Conservation (phyloP, 1,284 basidiomycete species). For the Trichosporon faecale region DNA sequence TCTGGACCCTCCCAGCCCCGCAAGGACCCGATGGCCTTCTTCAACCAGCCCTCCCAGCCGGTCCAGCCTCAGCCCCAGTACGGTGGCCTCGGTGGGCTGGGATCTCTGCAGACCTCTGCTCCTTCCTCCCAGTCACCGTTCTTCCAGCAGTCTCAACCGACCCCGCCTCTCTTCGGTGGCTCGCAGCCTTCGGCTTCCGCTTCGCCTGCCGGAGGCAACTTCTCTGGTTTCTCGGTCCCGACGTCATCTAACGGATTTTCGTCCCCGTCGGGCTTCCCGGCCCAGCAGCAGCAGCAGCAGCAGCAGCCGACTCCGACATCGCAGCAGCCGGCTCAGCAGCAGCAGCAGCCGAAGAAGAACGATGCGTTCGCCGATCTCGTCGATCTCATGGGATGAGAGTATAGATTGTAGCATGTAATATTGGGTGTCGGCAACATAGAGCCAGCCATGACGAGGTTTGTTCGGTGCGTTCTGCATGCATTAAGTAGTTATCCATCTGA, state of each 20-base stretch:
- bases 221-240: constrained; percentile 16
- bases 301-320: constrained; percentile 16
- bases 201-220: constrained; percentile 10
- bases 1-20: constrained; percentile 20
- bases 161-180: background rate
- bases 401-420: constrained; percentile 12
- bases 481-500: background rate
- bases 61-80: constrained; percentile 20
- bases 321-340: constrained; percentile 17
- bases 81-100: constrained; percentile 14
- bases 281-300: constrained; percentile 21
- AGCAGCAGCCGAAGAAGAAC: constrained; percentile 38
- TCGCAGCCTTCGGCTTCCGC: constrained; percentile 18
- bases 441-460: background rate
- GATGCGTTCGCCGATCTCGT: constrained; percentile 53
- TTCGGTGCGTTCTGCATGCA: background rate
- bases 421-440: background rate
- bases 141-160: constrained; percentile 19
- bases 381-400: constrained; percentile 43
- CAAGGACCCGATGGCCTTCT: constrained; percentile 50
- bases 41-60: constrained; percentile 31
- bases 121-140: constrained; percentile 15
- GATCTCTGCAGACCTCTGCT: background rate
- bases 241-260: constrained; percentile 7
- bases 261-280: constrained; percentile 18